A percentile compares a stretch with the other conserved stretches of the same genome.
These are phyloP conservation scores for Rhodotorula sp. DNA, from an alignment of 1,284 basidiomycete genomes.

Conservation along the genomic window DNA sequence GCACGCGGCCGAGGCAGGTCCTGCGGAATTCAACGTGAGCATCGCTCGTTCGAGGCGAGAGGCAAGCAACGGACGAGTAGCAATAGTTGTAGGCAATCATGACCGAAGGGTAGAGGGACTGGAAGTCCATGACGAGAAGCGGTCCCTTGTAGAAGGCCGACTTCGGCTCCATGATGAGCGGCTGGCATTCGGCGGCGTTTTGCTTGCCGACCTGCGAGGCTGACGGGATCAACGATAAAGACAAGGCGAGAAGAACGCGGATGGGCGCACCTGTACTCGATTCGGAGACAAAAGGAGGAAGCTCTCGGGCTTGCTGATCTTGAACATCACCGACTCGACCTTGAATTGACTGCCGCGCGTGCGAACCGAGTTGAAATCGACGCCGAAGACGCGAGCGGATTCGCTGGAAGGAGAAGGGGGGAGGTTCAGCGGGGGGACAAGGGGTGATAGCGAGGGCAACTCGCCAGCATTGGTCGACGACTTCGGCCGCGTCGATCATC, in stretches of 20 bases:
- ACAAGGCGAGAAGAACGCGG: neutral
- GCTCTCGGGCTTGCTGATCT: conserved; percentile 94
- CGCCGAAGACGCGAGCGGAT: conserved; percentile 92
- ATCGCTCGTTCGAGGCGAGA: neutral
- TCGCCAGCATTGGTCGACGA: conserved; percentile 83
- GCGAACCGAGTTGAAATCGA: conserved; percentile 94
- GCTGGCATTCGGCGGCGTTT: conserved; percentile 92
- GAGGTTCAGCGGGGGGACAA: neutral
- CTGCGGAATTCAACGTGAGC: conserved; percentile 48
- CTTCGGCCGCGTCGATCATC: conserved; percentile 74
- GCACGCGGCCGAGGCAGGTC: conserved; percentile 87
- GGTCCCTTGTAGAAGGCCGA: conserved; percentile 92
- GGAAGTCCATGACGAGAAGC: conserved; percentile 89
- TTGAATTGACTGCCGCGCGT: conserved; percentile 96
- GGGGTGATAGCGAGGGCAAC: conserved; percentile 44
- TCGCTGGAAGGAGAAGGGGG: conserved; percentile 59
- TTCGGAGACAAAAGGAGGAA: conserved; percentile 85
- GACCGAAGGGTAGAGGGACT: conserved; percentile 90
- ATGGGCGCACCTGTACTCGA: conserved; percentile 63
- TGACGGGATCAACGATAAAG: neutral
- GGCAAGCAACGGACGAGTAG: conserved; percentile 53
- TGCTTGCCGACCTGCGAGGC: conserved; percentile 78
- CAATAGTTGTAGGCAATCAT: conserved; percentile 99
- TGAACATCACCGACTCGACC: conserved; percentile 97
- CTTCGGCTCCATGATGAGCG: conserved; percentile 89